Evolutionary conservation across 2,329 filamentous ascomycete species (phyloP).

Genomic region (Helicocarpus griseus): DNA sequence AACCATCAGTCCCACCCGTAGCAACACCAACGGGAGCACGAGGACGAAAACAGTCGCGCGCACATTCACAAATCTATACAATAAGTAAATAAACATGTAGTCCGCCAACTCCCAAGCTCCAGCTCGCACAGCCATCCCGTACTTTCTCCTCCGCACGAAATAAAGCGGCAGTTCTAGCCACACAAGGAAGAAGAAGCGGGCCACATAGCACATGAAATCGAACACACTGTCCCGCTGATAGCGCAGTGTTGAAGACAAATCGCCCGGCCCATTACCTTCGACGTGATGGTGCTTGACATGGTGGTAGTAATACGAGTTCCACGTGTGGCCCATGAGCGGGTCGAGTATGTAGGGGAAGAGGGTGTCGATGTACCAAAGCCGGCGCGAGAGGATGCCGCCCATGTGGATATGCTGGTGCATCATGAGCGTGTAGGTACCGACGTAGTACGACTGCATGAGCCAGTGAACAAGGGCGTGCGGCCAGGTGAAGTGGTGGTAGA

Average conservation of each 20-base stretch:
- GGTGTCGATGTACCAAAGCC: slow-evolving; percentile 48
- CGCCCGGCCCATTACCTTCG: slow-evolving; percentile 67
- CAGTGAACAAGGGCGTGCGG: slow-evolving; percentile 57
- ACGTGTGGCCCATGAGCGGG: slow-evolving; percentile 71
- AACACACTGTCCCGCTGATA: slow-evolving; percentile 61
- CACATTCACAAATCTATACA: slow-evolving; percentile 40
- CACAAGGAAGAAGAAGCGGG: slow-evolving; percentile 61
- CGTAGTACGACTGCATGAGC: slow-evolving; percentile 57
- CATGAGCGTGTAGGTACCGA: slow-evolving; percentile 68
- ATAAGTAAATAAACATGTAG: slow-evolving; percentile 46
- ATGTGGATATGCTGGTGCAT: slow-evolving; percentile 80
- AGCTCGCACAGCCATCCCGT: slow-evolving; percentile 44
- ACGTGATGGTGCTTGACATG: slow-evolving; percentile 82
- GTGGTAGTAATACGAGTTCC: slow-evolving; percentile 78
- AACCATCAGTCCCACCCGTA: slow-evolving; percentile 66
- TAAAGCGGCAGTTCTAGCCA: slow-evolving; percentile 69
- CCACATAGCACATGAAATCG: slow-evolving; percentile 63
- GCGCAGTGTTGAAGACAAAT: slow-evolving; percentile 64
- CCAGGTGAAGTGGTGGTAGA: slow-evolving; percentile 59
- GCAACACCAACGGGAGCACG: slow-evolving; percentile 54
- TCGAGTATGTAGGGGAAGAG: slow-evolving; percentile 65
- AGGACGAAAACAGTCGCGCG: slow-evolving; percentile 55
- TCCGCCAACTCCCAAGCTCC: slow-evolving; percentile 53
- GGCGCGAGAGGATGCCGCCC: slow-evolving; percentile 54
- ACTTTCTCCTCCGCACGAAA: slow-evolving; percentile 55